These are phyloP conservation scores for Globisporangium cylindrosporum DNA, from an alignment of 352 stramenopile genomes.

Conservation along the genomic window DNA sequence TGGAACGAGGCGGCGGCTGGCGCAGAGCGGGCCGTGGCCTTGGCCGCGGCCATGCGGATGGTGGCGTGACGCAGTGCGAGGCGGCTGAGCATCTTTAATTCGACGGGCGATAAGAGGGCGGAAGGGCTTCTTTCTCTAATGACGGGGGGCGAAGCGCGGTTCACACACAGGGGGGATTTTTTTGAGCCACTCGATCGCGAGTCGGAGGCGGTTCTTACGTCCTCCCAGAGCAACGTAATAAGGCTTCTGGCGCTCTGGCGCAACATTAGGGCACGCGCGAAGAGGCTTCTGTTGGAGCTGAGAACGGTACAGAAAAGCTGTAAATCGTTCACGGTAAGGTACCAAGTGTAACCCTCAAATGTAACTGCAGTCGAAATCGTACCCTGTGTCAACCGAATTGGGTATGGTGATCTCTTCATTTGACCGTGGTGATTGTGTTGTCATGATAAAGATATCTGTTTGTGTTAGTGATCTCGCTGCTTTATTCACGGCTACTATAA, in stretches of 20 bases:
- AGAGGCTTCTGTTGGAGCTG: not conserved
- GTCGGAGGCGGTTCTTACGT: not conserved
- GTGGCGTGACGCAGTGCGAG: conserved; percentile 67
- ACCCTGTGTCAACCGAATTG: no score
- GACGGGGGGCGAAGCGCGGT: not conserved
- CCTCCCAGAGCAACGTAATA: not conserved
- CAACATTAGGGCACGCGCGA: not conserved
- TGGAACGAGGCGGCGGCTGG: conserved; percentile 43
- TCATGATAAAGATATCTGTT: not conserved
- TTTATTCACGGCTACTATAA: not conserved
- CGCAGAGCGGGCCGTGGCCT: conserved; percentile 23
- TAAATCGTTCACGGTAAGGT: no score
- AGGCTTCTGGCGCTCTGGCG: not conserved
- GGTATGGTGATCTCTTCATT: no score
- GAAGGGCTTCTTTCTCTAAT: conserved; percentile 18
- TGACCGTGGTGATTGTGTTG: not conserved
- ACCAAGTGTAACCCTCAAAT: no score
- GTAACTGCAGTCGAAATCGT: no score
- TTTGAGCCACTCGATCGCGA: conserved; percentile 15
- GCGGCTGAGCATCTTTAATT: conserved; percentile 59
- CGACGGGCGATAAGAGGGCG: conserved; percentile 4
- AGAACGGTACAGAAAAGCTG: not conserved
- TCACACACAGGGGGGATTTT: conserved; percentile 11
- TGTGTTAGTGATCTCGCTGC: conserved; percentile 10
- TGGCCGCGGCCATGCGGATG: conserved; percentile 39